These are phyloP conservation scores for Glaciozyma martinii DNA, from an alignment of 768 basidiomycete genomes.

Conservation along the genomic window DNA sequence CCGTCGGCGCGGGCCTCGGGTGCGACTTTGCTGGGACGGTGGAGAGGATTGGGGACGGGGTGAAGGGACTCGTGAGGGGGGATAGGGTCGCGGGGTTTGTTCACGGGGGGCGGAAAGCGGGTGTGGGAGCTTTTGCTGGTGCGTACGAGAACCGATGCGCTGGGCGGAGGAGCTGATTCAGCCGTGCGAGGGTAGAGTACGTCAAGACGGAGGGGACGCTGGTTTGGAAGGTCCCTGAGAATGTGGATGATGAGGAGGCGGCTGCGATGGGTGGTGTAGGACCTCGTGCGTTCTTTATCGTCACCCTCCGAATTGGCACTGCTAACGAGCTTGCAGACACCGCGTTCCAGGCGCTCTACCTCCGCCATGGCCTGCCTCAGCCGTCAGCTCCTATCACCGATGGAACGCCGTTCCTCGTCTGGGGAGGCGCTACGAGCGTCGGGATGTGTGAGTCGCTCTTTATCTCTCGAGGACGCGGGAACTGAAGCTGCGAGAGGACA, in stretches of 20 bases:
- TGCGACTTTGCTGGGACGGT: constrained; percentile 24
- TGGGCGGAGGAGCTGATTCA: no score
- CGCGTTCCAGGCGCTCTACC: constrained; percentile 16
- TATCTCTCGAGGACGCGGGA: background rate
- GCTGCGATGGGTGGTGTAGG: constrained; percentile 17
- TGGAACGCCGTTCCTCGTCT: constrained; percentile 16
- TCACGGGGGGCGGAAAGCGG: constrained; percentile 13
- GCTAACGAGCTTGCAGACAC: constrained; percentile 6
- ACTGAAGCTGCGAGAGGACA: background rate
- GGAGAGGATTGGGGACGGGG: constrained; percentile 4
- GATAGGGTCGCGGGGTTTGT: constrained; percentile 27
- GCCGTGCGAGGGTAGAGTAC: constrained; percentile 5
- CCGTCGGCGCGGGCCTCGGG: constrained; percentile 4
- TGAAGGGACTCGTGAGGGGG: constrained; percentile 18
- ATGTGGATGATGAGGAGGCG: constrained; percentile 9
- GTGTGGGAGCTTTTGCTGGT: constrained; percentile 16
- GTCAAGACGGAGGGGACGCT: constrained; percentile 10
- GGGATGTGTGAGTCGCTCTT: constrained; percentile 5
- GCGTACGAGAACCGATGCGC: background rate
- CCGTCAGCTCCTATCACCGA: constrained; percentile 8
- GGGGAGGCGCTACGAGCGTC: constrained; percentile 22
- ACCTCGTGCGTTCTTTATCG: constrained; percentile 7
- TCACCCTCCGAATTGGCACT: background rate
- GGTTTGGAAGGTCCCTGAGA: constrained; percentile 24
- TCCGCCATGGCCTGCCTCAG: background rate